These are phyloP conservation scores for Zygosaccharomyces bisporus DNA, from an alignment of 805 yeast genomes.

Conservation along the genomic window DNA sequence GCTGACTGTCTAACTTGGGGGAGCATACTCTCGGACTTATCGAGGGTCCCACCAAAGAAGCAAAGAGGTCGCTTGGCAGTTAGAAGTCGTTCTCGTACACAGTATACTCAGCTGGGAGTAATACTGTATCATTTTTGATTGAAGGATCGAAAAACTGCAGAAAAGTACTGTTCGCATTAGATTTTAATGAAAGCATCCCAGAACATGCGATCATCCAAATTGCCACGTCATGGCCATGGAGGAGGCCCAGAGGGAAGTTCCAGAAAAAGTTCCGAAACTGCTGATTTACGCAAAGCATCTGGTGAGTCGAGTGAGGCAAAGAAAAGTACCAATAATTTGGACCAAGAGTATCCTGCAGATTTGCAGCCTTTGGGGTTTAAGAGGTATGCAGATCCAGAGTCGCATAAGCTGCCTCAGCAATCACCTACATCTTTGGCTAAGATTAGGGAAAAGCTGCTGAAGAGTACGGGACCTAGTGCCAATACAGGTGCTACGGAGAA, in stretches of 20 bases:
- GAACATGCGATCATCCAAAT: not conserved
- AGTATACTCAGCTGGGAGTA: too few relatives aligned
- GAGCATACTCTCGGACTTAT: not conserved
- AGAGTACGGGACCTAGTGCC: conserved; percentile 6
- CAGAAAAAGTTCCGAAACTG: not conserved
- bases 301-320: not conserved
- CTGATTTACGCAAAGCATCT: not conserved
- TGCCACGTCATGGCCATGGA: not conserved
- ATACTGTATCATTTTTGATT: too few relatives aligned
- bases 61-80: not conserved
- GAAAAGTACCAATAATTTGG: conserved; percentile 1
- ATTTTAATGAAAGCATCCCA: too few relatives aligned
- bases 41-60: not conserved
- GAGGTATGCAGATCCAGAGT: conserved; percentile 14
- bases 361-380: conserved; percentile 27
- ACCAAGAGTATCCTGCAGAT: conserved; percentile 25
- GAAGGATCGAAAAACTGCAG: not conserved
- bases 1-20: not conserved
- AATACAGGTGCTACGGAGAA: conserved; percentile 7
- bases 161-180: too few relatives aligned
- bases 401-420: conserved; percentile 2
- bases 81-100: not conserved
- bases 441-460: conserved; percentile 19
- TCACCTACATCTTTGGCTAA: conserved; percentile 14
- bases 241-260: not conserved